phyloP scores from a whole-genome alignment of 352 stramenopile genomes.

The Globisporangium heterothallicum region DNA sequence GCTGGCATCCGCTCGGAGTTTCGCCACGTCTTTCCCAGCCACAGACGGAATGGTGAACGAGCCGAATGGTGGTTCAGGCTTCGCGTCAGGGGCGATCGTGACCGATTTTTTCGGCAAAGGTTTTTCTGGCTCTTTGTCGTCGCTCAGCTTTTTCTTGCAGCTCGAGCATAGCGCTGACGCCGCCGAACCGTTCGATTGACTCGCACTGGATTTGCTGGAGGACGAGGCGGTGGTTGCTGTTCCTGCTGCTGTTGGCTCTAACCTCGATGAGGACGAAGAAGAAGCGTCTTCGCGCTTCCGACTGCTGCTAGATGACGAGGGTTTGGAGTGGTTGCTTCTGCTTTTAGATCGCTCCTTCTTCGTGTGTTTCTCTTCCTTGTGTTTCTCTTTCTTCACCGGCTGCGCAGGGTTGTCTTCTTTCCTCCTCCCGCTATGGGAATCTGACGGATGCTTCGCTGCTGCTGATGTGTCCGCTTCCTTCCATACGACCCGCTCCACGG shows the following conservation, averaged over 20 bases:
- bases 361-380: slow-evolving; percentile 12
- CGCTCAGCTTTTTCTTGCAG: slow-evolving; percentile 57
- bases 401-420: slow-evolving; percentile 12
- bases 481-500: slow-evolving; percentile 74
- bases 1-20: slow-evolving; percentile 40
- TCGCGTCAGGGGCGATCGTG: slow-evolving; percentile 14
- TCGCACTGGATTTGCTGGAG: slow-evolving; percentile 11
- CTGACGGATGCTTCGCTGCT: slow-evolving; percentile 15
- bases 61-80: slow-evolving; percentile 4
- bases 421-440: slow-evolving; percentile 10
- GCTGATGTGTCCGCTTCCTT: slow-evolving; percentile 48
- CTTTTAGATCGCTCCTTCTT: slow-evolving; percentile 11
- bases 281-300: slow-evolving; percentile 3
- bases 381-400: slow-evolving; percentile 21
- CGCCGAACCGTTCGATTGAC: background rate
- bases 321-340: slow-evolving; percentile 1
- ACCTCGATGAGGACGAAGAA: background rate
- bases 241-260: background rate
- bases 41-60: slow-evolving; percentile 48
- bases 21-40: slow-evolving; percentile 38
- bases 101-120: slow-evolving; percentile 16
- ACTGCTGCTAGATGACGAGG: slow-evolving; percentile 7
- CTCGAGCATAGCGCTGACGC: slow-evolving; percentile 40
- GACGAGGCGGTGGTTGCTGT: slow-evolving; percentile 19
- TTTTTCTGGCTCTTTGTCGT: slow-evolving; percentile 26